A percentile compares a stretch with the other conserved stretches of the same genome.
Evolutionary conservation across 306 rosid genomes (phyloP).

Genomic region (Cucumis hystrix): DNA sequence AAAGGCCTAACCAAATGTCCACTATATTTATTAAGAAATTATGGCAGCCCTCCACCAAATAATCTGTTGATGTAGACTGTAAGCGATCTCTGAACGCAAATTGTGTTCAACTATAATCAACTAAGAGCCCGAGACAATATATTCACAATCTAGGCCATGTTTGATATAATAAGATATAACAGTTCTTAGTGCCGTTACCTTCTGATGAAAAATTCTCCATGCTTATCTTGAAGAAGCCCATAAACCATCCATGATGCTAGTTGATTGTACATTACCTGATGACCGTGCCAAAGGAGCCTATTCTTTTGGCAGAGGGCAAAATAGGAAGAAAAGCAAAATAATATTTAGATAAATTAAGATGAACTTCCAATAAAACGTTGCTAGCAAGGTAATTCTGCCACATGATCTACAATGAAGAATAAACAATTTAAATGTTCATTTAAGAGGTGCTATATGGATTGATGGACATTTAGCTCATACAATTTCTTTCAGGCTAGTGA

Average conservation of each 20-base stretch:
- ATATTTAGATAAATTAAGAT: conserved; percentile 6
- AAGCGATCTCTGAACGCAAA: not conserved
- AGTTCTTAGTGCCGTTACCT: conserved; percentile 26
- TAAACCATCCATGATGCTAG: conserved; percentile 95
- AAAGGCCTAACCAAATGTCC: not conserved
- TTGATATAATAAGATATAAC: conserved; percentile 6
- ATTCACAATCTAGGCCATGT: not conserved
- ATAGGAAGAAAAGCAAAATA: not conserved
- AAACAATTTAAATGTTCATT: not conserved
- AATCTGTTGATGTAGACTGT: not conserved
- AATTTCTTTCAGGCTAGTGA: not conserved
- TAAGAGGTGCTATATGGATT: not conserved
- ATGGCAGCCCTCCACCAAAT: not conserved
- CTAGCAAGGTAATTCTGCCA: not conserved
- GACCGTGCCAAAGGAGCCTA: conserved; percentile 99
- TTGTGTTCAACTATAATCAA: not conserved
- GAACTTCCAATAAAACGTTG: not conserved
- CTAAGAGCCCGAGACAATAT: not conserved
- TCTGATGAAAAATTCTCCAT: conserved; percentile 78
- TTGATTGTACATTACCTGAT: conserved; percentile 94
- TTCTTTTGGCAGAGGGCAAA: conserved; percentile 31
- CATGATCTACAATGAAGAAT: not conserved
- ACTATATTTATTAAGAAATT: not conserved
- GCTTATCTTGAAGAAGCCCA: conserved; percentile 87
- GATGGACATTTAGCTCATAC: not conserved